phyloP scores from a whole-genome alignment of 768 basidiomycete species.

The Rhodotorula diobovata region DNA sequence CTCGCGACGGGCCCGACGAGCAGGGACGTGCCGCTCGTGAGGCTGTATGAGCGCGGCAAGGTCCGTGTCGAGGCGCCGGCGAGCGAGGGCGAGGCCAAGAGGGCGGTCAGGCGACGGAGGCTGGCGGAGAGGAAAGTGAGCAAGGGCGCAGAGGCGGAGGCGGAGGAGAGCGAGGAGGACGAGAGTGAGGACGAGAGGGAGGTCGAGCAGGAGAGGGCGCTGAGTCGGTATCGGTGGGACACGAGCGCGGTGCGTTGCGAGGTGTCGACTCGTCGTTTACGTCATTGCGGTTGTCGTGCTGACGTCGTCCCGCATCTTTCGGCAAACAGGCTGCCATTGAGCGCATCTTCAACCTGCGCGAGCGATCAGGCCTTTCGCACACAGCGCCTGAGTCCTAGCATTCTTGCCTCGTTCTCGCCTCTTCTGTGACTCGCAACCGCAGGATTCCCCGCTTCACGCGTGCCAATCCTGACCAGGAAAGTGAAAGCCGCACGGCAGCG shows the following conservation, averaged over 20 bases:
- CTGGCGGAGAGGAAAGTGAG: not conserved
- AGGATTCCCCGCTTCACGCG: too few relatives aligned
- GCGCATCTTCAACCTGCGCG: constrained; percentile 6
- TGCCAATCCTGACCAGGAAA: not conserved
- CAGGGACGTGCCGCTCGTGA: constrained; percentile 24
- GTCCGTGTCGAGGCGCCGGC: constrained; percentile 7
- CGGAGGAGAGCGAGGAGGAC: not conserved
- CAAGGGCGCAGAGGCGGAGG: not conserved
- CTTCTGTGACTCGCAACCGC: not conserved
- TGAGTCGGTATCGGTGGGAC: constrained; percentile 29
- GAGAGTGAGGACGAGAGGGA: constrained; percentile 6
- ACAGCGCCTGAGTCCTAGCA: not conserved
- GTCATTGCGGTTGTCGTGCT: not conserved
- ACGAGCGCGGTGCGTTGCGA: constrained; percentile 3
- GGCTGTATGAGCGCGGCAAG: constrained; percentile 24
- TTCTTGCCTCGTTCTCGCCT: not conserved
- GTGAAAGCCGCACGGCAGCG: not conserved
- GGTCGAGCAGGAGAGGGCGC: constrained; percentile 6
- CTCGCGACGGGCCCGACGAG: constrained; percentile 26
- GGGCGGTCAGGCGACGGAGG: not conserved
- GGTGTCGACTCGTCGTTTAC: not conserved
- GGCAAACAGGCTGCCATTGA: not conserved
- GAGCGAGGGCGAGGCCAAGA: not conserved
- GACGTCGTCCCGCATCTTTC: not conserved
- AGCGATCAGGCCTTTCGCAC: not conserved